These are phyloP conservation scores for Colletotrichum falcatum DNA, from an alignment of 2,329 filamentous ascomycete species.

Conservation along the genomic window DNA sequence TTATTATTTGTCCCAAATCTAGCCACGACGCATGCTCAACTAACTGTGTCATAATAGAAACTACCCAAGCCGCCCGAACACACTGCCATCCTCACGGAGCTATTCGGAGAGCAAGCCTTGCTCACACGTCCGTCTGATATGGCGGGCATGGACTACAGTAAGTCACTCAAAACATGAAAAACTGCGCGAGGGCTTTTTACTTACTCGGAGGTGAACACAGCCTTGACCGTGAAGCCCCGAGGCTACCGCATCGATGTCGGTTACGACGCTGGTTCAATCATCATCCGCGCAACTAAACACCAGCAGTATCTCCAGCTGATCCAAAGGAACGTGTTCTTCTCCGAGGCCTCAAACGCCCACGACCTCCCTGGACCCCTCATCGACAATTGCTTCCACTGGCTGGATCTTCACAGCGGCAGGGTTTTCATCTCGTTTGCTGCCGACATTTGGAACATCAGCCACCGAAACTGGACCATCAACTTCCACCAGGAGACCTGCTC, in stretches of 20 bases:
- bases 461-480: slow-evolving; percentile 52
- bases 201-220: slow-evolving; percentile 3
- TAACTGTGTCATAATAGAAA: slow-evolving; percentile 45
- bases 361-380: slow-evolving; percentile 66
- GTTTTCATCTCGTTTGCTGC: slow-evolving; percentile 46
- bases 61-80: slow-evolving; percentile 65
- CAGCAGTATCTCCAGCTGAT: slow-evolving; percentile 47
- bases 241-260: slow-evolving; percentile 67
- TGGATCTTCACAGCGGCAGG: slow-evolving; percentile 55
- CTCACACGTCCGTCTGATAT: slow-evolving; percentile 64
- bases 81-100: slow-evolving; percentile 54
- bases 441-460: slow-evolving; percentile 34
- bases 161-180: fast-evolving
- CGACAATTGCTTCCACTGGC: slow-evolving; percentile 69
- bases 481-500: slow-evolving; percentile 43
- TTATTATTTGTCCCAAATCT: too few species aligned
- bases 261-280: slow-evolving; percentile 51
- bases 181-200: neutral
- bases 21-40: too few species aligned
- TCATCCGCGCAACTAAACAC: slow-evolving; percentile 56
- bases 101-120: slow-evolving; percentile 67
- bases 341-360: slow-evolving; percentile 43
- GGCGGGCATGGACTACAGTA: slow-evolving; percentile 64
- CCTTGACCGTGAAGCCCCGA: slow-evolving; percentile 46
- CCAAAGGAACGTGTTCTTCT: slow-evolving; percentile 48